Evolutionary conservation across 805 yeast genomes (phyloP), one percentile per base, ranked within the genome.

Genomic region (Candida endomychidarum): DNA sequence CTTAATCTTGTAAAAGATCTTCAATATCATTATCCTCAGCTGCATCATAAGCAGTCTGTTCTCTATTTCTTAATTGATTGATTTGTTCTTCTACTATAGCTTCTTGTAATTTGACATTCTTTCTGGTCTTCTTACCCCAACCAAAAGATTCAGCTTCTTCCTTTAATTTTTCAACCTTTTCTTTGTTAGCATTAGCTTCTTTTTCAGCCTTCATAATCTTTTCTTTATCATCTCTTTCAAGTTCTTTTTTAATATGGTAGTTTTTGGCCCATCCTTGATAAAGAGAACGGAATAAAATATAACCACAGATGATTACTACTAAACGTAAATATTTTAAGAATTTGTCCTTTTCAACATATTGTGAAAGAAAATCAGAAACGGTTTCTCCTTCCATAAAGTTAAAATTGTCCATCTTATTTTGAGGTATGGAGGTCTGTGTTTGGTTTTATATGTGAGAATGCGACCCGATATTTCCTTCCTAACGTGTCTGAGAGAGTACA

Each of bases 91-190:
- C 78, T 28, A 83, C 64, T 11, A 74, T 47, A 41, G 75, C 67
- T 50, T 80, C 75, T 50, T 80, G 80, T 43, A 68, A 66, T 58
- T 77, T 75, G 29, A 77, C 78, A 43, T 69, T 70, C 48, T 69
- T 67, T 66, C 90, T 75, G 5, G 90, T 83, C 53, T 74, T 73
- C 57, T 84, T 85, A 40, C 93, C 93, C 88, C 89, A 84, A 20
- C 93, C 91, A 68, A 84, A 84, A 4, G 70, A 48, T 26, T 64
- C 56, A 24, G 79, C 79, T 49, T 67, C 72, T 9, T 48, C 35
- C 31, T 58, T 54, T 48, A 68, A 56, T 36, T 48, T 41, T 27
- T 52, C 45, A 36, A 54, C 50, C 16, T 56, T 52, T 28, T 65
- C 64, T 30, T 66, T 58, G 34, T 67, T 59, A 21, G 65, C 71